Conservation (phyloP, 768 basidiomycete species). For the Strobilomyces echinocephalus region DNA sequence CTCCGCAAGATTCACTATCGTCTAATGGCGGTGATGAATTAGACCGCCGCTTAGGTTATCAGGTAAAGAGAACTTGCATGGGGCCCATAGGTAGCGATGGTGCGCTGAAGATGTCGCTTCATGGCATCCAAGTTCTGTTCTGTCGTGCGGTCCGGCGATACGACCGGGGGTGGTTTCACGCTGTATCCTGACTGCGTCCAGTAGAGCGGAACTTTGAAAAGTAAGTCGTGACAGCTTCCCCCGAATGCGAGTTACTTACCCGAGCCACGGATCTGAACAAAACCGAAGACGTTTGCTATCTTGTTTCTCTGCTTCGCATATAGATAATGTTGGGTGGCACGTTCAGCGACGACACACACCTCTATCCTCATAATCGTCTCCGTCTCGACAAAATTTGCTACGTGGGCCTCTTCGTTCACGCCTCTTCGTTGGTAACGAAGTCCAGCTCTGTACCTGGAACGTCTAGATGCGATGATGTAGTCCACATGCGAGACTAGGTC, state of each 20-base stretch:
- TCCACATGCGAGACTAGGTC: constrained; percentile 48
- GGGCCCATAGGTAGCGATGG: constrained; percentile 66
- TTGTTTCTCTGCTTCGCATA: constrained; percentile 56
- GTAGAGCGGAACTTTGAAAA: constrained; percentile 71
- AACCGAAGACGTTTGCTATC: constrained; percentile 74
- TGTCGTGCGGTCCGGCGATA: constrained; percentile 69
- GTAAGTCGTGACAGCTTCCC: background rate
- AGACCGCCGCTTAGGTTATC: constrained; percentile 3
- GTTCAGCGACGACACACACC: constrained; percentile 38
- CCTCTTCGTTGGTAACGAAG: constrained; percentile 93
- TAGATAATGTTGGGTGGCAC: background rate
- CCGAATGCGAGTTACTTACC: constrained; percentile 40
- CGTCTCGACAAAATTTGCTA: constrained; percentile 95
- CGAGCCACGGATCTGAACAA: constrained; percentile 89
- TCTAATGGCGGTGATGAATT: constrained; percentile 37
- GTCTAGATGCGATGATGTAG: constrained; percentile 78
- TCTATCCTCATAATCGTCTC: constrained; percentile 83
- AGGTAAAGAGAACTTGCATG: constrained; percentile 46
- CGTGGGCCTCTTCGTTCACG: constrained; percentile 87
- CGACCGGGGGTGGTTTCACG: constrained; percentile 80
- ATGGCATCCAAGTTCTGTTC: constrained; percentile 68
- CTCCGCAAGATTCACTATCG: constrained; percentile 86
- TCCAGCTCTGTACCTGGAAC: constrained; percentile 87
- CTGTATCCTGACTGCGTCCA: constrained; percentile 89
- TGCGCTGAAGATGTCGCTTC: constrained; percentile 67